phyloP scores from a whole-genome alignment of 768 basidiomycete species.

The Lactarius sp. region DNA sequence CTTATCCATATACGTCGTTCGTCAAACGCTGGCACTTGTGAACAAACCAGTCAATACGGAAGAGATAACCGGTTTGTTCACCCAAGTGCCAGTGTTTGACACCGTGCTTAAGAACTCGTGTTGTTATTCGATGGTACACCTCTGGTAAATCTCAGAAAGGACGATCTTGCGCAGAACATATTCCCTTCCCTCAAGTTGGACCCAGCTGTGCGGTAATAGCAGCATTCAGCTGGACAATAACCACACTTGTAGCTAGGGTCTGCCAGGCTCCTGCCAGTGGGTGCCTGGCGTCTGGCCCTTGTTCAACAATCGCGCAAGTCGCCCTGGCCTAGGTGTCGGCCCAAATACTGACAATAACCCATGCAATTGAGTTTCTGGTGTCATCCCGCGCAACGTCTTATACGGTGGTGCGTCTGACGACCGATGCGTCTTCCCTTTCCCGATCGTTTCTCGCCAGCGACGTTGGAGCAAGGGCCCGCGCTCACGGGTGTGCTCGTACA shows the following conservation, averaged over 20 bases:
- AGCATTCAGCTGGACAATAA: conserved; percentile 40
- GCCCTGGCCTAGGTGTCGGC: conserved; percentile 41
- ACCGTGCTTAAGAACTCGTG: conserved; percentile 53
- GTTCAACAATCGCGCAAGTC: conserved; percentile 38
- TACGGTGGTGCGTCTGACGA: conserved; percentile 45
- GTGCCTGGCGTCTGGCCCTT: conserved; percentile 79
- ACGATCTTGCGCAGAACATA: conserved; percentile 44
- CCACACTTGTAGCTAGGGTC: conserved; percentile 36
- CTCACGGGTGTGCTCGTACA: conserved; percentile 48
- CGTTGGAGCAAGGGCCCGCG: conserved; percentile 29
- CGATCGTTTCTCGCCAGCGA: conserved; percentile 38
- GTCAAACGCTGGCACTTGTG: no score
- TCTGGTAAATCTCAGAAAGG: conserved; percentile 38
- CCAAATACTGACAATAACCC: conserved; percentile 37
- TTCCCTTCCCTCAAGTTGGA: conserved; percentile 52
- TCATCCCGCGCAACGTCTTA: conserved; percentile 48
- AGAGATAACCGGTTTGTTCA: conserved; percentile 50
- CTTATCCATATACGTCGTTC: no score
- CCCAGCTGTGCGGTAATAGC: conserved; percentile 28
- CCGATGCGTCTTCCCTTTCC: conserved; percentile 38
- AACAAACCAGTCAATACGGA: no score
- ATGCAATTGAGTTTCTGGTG: conserved; percentile 28
- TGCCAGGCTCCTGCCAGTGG: conserved; percentile 60
- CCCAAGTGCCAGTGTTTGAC: conserved; percentile 65
- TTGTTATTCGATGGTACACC: conserved; percentile 53